Evolutionary conservation across 2,329 filamentous ascomycete species (phyloP).

Genomic region (Neofusicoccum umdonicola): DNA sequence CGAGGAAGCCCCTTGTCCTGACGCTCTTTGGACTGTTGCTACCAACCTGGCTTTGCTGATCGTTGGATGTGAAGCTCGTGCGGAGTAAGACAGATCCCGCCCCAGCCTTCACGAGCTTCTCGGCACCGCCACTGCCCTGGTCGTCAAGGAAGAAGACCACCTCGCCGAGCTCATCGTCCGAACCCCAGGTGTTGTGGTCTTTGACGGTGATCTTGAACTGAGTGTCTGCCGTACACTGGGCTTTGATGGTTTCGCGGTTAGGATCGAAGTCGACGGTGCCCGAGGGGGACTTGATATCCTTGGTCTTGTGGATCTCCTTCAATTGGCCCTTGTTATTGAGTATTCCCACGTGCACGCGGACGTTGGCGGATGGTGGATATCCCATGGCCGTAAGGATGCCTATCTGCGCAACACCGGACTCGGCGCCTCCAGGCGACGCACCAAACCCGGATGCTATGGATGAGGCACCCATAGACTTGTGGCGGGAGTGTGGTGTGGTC

Average conservation of each 20-base stretch:
- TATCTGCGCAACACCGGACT: constrained; percentile 75
- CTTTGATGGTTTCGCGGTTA: constrained; percentile 69
- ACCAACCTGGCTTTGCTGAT: constrained; percentile 30
- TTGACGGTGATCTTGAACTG: constrained; percentile 85
- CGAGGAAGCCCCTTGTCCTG: constrained; percentile 21
- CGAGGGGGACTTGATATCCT: constrained; percentile 72
- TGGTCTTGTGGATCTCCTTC: constrained; percentile 88
- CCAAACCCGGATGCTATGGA: constrained; percentile 41
- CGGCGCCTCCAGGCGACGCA: constrained; percentile 49
- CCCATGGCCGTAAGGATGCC: constrained; percentile 75
- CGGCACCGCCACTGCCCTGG: constrained; percentile 61
- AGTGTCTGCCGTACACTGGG: constrained; percentile 74
- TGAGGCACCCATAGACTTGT: constrained; percentile 36
- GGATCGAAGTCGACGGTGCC: constrained; percentile 62
- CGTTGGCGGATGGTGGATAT: constrained; percentile 71
- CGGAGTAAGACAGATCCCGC: constrained; percentile 69
- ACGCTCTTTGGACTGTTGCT: constrained; percentile 23
- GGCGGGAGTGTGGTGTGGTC: constrained; percentile 30
- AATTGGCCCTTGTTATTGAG: constrained; percentile 50
- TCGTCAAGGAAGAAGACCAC: constrained; percentile 91
- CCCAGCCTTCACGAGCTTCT: constrained; percentile 75
- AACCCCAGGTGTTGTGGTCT: constrained; percentile 80
- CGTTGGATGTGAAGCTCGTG: constrained; percentile 65
- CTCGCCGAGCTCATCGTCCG: constrained; percentile 81
- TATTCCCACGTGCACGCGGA: constrained; percentile 66